These are phyloP conservation scores for Lentinula sp. DNA, from an alignment of 768 basidiomycete genomes.

Conservation along the genomic window DNA sequence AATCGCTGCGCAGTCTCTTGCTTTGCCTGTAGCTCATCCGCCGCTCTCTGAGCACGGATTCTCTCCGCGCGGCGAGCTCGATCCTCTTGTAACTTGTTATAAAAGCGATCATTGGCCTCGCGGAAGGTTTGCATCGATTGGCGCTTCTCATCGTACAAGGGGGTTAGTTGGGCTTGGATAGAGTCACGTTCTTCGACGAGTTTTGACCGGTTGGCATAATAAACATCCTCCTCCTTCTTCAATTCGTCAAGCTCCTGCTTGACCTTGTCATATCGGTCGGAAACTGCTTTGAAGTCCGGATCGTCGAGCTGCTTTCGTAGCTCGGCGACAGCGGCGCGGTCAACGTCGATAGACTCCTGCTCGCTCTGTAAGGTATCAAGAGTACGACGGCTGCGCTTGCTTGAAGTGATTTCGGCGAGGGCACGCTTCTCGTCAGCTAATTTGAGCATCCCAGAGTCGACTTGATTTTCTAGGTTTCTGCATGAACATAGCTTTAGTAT, in stretches of 20 bases:
- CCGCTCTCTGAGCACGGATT: constrained; percentile 66
- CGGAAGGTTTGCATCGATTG: constrained; percentile 66
- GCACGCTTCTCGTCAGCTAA: constrained; percentile 95
- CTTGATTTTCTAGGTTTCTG: constrained; percentile 81
- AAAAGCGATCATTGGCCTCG: constrained; percentile 80
- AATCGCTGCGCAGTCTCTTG: constrained; percentile 73
- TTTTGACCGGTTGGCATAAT: constrained; percentile 71
- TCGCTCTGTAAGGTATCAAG: constrained; percentile 80
- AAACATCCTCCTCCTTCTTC: constrained; percentile 83
- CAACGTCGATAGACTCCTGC: constrained; percentile 76
- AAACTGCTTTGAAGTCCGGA: constrained; percentile 77
- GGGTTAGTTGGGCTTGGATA: constrained; percentile 63
- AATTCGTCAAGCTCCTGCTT: constrained; percentile 81
- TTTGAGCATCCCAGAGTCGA: constrained; percentile 89
- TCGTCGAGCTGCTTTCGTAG: constrained; percentile 84
- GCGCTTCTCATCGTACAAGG: constrained; percentile 71
- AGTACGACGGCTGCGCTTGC: constrained; percentile 62
- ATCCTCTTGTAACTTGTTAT: constrained; percentile 83
- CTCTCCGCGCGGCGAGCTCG: constrained; percentile 77
- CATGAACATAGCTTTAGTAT: constrained; percentile 7
- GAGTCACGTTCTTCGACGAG: constrained; percentile 84
- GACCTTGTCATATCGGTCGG: constrained; percentile 76
- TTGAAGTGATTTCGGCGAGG: constrained; percentile 77
- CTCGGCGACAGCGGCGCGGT: constrained; percentile 69
- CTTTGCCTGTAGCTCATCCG: constrained; percentile 73